phyloP scores from a whole-genome alignment of 768 basidiomycete genomes.

The Zangia roseola region DNA sequence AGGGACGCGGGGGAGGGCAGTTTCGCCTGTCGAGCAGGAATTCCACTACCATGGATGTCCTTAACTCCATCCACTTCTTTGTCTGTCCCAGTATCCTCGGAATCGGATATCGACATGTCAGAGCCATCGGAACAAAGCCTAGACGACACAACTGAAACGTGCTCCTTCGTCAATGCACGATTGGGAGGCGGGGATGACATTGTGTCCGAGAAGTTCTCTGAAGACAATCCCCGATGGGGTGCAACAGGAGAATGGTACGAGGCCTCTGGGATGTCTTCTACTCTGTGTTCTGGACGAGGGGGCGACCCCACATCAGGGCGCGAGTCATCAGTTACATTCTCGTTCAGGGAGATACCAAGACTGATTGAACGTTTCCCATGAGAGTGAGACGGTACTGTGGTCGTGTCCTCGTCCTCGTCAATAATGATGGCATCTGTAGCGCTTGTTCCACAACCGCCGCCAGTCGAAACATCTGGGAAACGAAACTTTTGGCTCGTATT shows the following conservation, averaged over 20 bases:
- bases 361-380: neutral
- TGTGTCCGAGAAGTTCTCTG: neutral
- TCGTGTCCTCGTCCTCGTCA: conserved; percentile 19
- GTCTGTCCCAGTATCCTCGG: conserved; percentile 7
- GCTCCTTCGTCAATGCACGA: neutral
- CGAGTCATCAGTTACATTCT: conserved; percentile 1
- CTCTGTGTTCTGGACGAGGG: conserved; percentile 6
- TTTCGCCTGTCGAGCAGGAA: conserved; percentile 1
- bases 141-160: neutral
- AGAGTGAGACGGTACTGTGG: neutral
- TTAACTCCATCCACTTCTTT: neutral
- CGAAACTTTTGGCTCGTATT: neutral
- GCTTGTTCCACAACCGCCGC: conserved; percentile 9
- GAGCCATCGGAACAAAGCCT: neutral
- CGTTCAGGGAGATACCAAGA: neutral
- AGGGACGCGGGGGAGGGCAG: conserved; percentile 5
- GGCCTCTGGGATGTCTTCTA: neutral
- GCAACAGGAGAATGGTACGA: neutral
- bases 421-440: conserved; percentile 21
- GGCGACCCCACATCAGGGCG: conserved; percentile 13
- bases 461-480: neutral
- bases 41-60: neutral
- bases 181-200: neutral
- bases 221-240: conserved; percentile 1
- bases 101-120: conserved; percentile 2